Base-by-base conservation (phyloP, 164 flowering plant species). In the Sextonia rubra region DNA sequence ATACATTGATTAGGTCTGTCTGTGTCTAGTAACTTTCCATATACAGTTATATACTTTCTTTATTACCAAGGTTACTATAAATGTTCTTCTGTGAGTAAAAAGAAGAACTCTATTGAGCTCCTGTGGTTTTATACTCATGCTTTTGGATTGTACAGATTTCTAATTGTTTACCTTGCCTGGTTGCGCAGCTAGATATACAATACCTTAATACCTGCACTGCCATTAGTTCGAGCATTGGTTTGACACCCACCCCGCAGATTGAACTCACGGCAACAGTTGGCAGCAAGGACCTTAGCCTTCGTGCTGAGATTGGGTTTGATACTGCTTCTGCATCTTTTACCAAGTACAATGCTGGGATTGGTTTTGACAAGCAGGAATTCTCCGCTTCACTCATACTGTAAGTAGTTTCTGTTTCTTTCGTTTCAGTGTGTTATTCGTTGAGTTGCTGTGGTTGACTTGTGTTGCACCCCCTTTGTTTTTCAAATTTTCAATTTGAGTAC, bases 221-320 rank as follows among this genome's bases (percentile, higher is more conserved):
- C 63, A 74, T 90, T 61, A 83, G 79, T 71, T 86, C 91, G 27
- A 86, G 93, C 76, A 86, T 92, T 80, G 90, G 93, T 58, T 78
- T 92, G 84, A 86, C 84, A 71, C 87, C 93, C 47, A 80, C 75
- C 56, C 93, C 95, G 48, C 77, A 79, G 67, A 69, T 92, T 75
- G 91, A 92, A 71, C 73, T 89, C 47, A 77, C 89, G 52, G 88
- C 90, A 9, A 78, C 89, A 64, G 68, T 87, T 71, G 97, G 94
- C 64, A 82, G 70, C 82, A 79, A 79, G 52, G 85, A 83, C 67
- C 48, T 87, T 25, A 69, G 81, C 76, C 71, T 89, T 74, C 94
- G 97, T 77, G 90, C 87, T 52, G 94, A 90, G 81, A 71, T 86
- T 76, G 91, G 84, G 52, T 88, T 92, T 80, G 88, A 92, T 70